Conservation (phyloP, 2,329 filamentous ascomycete genomes). For the Calonectria pauciramosa region DNA sequence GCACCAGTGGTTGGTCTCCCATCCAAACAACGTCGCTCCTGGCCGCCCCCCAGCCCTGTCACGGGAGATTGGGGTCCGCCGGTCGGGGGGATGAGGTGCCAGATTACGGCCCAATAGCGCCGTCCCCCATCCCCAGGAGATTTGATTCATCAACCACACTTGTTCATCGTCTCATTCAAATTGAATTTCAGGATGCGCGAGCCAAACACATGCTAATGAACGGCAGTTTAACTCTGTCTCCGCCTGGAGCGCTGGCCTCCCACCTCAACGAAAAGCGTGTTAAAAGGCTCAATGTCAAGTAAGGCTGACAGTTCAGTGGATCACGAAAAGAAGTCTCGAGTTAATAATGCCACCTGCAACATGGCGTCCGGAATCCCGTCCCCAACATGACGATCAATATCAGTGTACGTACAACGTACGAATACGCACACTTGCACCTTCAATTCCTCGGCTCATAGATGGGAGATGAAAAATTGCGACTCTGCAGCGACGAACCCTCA, state of each 20-base stretch:
- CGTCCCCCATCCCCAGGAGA: slow-evolving; percentile 39
- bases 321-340: not conserved
- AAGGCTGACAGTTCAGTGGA: not conserved
- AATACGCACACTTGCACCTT: not conserved
- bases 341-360: not conserved
- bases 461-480: slow-evolving; percentile 11
- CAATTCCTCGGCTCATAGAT: not conserved
- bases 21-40: slow-evolving; percentile 24
- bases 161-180: slow-evolving; percentile 34
- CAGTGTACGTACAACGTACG: not conserved
- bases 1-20: slow-evolving; percentile 29
- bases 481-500: slow-evolving; percentile 3
- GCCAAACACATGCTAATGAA: slow-evolving; percentile 33
- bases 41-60: slow-evolving; percentile 36
- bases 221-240: slow-evolving; percentile 10
- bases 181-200: slow-evolving; percentile 39
- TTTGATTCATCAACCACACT: slow-evolving; percentile 41
- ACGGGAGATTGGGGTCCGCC: slow-evolving; percentile 43
- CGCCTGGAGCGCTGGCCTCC: not conserved
- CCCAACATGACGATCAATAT: not conserved
- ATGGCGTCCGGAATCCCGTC: not conserved
- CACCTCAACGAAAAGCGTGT: not conserved
- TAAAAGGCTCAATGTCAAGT: not conserved
- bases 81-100: slow-evolving; percentile 32
- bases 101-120: slow-evolving; percentile 41